Evolutionary conservation across 805 yeast species (phyloP).

Genomic region (Yamadazyma nakazawae): DNA sequence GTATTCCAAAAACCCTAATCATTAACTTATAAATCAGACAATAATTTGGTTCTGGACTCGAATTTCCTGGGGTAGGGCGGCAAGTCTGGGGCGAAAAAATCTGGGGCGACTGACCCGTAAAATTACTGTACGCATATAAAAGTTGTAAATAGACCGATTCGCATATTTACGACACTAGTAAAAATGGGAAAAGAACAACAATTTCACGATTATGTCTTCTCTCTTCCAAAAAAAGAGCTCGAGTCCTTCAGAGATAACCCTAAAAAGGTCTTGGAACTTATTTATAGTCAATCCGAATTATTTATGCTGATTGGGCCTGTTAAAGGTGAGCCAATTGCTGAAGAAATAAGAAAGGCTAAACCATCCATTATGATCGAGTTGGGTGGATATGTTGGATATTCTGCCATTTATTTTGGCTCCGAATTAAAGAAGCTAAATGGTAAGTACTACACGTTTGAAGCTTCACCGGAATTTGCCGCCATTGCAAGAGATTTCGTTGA

Average conservation of each 20-base stretch:
- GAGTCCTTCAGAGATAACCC: constrained; percentile 29
- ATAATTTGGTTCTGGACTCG: too few species aligned
- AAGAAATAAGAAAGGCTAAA: constrained; percentile 19
- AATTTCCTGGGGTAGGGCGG: too few species aligned
- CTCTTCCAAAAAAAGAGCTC: constrained; percentile 20
- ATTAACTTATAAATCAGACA: too few species aligned
- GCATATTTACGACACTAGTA: neutral
- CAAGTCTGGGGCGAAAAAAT: too few species aligned
- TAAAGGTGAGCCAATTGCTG: constrained; percentile 27
- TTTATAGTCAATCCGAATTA: constrained; percentile 24
- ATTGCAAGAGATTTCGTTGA: constrained; percentile 27
- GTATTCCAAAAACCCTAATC: too few species aligned
- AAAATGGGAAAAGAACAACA: constrained; percentile 22
- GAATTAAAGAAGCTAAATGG: constrained; percentile 22
- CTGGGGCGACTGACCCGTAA: neutral
- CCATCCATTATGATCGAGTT: constrained; percentile 30
- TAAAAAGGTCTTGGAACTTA: constrained; percentile 25
- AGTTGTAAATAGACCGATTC: neutral
- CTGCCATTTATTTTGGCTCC: constrained; percentile 33
- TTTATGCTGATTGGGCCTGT: constrained; percentile 32
- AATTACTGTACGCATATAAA: too few species aligned
- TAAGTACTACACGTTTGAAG: constrained; percentile 33
- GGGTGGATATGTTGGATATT: constrained; percentile 35
- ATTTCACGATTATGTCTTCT: constrained; percentile 21
- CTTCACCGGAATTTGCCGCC: constrained; percentile 26